Percentiles rank a stretch among this genome's conserved stretches.
Conservation (phyloP, 176 grass and related monocot species). For the Cenchrus purpureus region DNA sequence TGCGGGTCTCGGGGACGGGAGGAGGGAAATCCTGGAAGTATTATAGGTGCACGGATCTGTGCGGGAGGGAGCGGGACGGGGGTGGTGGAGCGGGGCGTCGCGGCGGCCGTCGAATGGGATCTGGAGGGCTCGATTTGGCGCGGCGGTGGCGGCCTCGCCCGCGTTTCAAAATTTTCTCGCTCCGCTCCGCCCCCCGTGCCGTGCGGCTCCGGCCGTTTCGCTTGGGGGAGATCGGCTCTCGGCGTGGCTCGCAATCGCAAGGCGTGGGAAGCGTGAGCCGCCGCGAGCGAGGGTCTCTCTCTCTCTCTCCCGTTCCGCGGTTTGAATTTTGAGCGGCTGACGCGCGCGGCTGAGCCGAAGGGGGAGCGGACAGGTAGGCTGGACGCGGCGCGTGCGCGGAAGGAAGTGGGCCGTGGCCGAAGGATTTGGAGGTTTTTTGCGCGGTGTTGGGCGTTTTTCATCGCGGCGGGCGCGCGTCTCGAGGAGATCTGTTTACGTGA, state of each 20-base stretch:
- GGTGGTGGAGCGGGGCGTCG: background rate
- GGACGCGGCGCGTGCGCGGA: background rate
- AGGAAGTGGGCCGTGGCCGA: background rate
- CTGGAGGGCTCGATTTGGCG: conserved; percentile 47
- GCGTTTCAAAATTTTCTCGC: conserved; percentile 37
- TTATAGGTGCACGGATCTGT: conserved; percentile 40
- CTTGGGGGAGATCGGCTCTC: conserved; percentile 15
- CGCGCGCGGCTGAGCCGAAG: conserved; percentile 7
- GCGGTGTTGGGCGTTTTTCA: background rate
- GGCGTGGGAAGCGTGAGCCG: background rate
- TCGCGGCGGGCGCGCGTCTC: background rate
- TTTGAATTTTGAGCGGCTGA: conserved; percentile 46
- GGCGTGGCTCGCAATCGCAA: background rate
- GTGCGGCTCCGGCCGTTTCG: conserved; percentile 18
- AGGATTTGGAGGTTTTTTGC: background rate
- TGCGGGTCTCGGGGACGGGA: conserved; percentile 13
- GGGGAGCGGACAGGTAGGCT: background rate
- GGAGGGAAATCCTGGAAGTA: conserved; percentile 24
- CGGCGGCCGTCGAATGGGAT: conserved; percentile 41
- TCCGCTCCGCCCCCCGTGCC: background rate
- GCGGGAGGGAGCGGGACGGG: background rate
- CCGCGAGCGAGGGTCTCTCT: no score
- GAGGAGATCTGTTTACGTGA: background rate
- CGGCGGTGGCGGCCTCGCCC: conserved; percentile 32
- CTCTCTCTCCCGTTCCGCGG: background rate